phyloP scores from a whole-genome alignment of 2,329 filamentous ascomycete genomes.

The Drechslerella stenobrocha region DNA sequence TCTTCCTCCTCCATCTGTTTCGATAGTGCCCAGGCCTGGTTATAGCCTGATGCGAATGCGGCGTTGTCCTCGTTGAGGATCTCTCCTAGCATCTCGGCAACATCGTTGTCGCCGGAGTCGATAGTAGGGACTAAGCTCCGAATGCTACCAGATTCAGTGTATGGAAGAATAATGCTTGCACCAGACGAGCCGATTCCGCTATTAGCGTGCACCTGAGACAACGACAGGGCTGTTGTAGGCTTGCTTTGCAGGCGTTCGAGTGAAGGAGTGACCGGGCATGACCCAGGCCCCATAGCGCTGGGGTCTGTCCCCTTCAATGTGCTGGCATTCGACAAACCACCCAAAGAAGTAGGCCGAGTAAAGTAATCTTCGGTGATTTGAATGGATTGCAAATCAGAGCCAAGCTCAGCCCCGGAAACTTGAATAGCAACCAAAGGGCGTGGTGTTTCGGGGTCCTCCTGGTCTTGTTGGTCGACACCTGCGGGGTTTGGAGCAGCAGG shows the following conservation, averaged over 20 bases:
- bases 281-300: slow-evolving; percentile 24
- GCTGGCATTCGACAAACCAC: slow-evolving; percentile 25
- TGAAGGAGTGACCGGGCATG: slow-evolving; percentile 36
- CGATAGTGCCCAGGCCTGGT: slow-evolving; percentile 31
- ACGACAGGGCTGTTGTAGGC: slow-evolving; percentile 40
- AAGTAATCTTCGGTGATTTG: slow-evolving; percentile 45
- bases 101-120: slow-evolving; percentile 51
- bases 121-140: slow-evolving; percentile 52
- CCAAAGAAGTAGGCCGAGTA: slow-evolving; percentile 24
- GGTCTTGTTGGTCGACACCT: slow-evolving; percentile 10
- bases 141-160: slow-evolving; percentile 50
- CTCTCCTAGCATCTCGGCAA: slow-evolving; percentile 53
- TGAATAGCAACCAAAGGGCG: slow-evolving; percentile 12
- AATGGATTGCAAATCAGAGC: slow-evolving; percentile 7
- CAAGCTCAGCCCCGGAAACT: background rate
- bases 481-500: background rate
- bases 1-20: slow-evolving; percentile 43
- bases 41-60: slow-evolving; percentile 39
- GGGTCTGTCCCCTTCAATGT: slow-evolving; percentile 26
- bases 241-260: slow-evolving; percentile 46
- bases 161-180: slow-evolving; percentile 32
- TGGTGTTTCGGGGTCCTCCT: slow-evolving; percentile 31
- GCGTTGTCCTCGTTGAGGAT: slow-evolving; percentile 51
- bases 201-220: slow-evolving; percentile 47
- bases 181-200: slow-evolving; percentile 26